These are phyloP conservation scores for Globisporangium orthogonon DNA, from an alignment of 352 stramenopile species.

Conservation along the genomic window DNA sequence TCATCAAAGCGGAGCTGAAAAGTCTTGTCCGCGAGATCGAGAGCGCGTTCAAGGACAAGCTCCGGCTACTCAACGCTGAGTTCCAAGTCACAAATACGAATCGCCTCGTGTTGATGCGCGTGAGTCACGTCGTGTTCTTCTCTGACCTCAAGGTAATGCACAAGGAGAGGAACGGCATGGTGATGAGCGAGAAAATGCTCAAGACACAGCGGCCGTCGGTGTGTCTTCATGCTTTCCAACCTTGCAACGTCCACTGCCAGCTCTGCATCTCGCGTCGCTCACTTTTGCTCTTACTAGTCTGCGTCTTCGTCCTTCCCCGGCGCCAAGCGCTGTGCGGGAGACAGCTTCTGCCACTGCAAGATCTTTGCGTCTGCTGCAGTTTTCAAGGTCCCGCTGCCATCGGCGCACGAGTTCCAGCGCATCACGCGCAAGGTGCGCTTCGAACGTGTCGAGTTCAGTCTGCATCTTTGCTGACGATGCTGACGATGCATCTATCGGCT, in stretches of 20 bases:
- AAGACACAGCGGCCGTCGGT: constrained; percentile 15
- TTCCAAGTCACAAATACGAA: constrained; percentile 53
- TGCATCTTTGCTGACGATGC: neutral
- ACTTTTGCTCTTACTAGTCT: neutral
- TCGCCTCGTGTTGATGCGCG: constrained; percentile 43
- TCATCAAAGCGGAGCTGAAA: constrained; percentile 39
- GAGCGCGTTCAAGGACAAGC: constrained; percentile 23
- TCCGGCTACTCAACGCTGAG: constrained; percentile 44
- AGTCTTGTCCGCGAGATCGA: constrained; percentile 47
- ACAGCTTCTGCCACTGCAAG: constrained; percentile 43
- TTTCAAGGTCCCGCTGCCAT: constrained; percentile 14
- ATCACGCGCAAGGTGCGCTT: constrained; percentile 49
- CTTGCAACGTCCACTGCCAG: neutral
- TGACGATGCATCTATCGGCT: neutral
- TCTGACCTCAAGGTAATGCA: constrained; percentile 30
- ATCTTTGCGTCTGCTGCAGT: constrained; percentile 17
- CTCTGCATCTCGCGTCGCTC: neutral
- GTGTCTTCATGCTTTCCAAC: neutral
- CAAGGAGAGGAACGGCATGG: neutral
- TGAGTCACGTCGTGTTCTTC: constrained; percentile 49
- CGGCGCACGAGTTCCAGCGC: constrained; percentile 31
- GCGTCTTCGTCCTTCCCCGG: constrained; percentile 9
- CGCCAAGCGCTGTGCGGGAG: constrained; percentile 29
- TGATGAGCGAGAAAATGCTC: neutral
- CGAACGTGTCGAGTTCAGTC: neutral